Evolutionary conservation across 139 green algal genomes (phyloP), one percentile per base, ranked within the genome.

Genomic region (Chlorella sp.): DNA sequence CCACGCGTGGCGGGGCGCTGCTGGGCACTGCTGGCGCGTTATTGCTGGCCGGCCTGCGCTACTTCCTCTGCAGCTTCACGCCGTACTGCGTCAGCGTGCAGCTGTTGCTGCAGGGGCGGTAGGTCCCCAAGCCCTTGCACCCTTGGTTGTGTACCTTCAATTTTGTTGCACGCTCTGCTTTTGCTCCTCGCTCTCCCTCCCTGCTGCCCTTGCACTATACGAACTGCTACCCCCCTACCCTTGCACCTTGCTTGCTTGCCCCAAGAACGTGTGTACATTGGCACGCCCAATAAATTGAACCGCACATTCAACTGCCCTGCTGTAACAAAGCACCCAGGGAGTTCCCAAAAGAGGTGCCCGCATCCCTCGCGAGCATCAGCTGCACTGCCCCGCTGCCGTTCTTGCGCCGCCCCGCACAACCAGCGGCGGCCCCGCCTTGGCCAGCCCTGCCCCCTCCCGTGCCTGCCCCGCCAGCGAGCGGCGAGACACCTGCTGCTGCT

Each of bases 31-130:
- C 64, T 6, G 56, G 64, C 40, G 81, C 83, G 0, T 67, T 38
- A 16, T 38, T 75, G 14, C 40, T 89, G 41, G 46, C 80, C 56
- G 76, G 72, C 22, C n/a, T 89, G 67, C 26, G 40, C 0, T 62
- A 70, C 46, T 80, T 68, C 51, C 76, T 92, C 41, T 92, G 89
- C 70, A 43, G 48, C 36, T 81, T 76, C 24, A 90, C 87, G 32
- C 87, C 87, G 0, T 92, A 91, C 80, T 92, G 87, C 56, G 43
- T 90, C 41, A 68, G 54, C 65, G 36, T 72, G 72, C n/a, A 83
- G 17, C 36, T 73, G 40, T 60, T 83, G 77, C 60, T 83, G 40
- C 40, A 83, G 60, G 77, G 28, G 40, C 58, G 60, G 2, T 83
- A 83, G 58, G 20, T 41, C 24, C 26, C 0, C 70, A n/a, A 3